Percentiles rank a stretch among this genome's conserved stretches.
Evolutionary conservation across 2,329 filamentous ascomycete species (phyloP).

Genomic region (Juglanconis sp.): DNA sequence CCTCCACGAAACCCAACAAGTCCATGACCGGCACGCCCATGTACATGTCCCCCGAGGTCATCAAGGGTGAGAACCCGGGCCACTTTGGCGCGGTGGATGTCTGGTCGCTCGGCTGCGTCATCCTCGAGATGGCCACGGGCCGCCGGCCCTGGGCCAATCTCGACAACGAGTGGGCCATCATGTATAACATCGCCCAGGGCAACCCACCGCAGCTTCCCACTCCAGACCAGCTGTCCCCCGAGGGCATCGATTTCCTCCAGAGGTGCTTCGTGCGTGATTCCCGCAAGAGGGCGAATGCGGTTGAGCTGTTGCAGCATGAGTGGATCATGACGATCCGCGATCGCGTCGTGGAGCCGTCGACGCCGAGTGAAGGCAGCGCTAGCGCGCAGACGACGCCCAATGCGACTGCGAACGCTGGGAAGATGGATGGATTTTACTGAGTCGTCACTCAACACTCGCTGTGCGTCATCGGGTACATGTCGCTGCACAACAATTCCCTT

Average conservation of each 20-base stretch:
- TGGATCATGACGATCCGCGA: conserved; percentile 73
- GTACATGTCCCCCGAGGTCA: conserved; percentile 99
- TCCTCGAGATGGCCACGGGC: conserved; percentile 96
- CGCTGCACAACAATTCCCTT: not conserved
- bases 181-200: conserved; percentile 99
- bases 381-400: conserved; percentile 39
- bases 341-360: conserved; percentile 62
- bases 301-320: conserved; percentile 89
- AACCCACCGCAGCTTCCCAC: conserved; percentile 85
- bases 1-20: conserved; percentile 66
- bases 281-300: conserved; percentile 71
- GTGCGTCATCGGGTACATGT: not conserved
- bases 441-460: not conserved
- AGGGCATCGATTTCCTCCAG: conserved; percentile 83
- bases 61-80: conserved; percentile 80
- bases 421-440: conserved; percentile 34
- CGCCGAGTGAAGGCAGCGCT: conserved; percentile 55
- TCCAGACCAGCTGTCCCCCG: conserved; percentile 75
- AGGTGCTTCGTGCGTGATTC: conserved; percentile 87
- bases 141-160: conserved; percentile 90
- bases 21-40: conserved; percentile 98
- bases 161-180: conserved; percentile 99
- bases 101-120: conserved; percentile 95
- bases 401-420: conserved; percentile 24
- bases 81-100: conserved; percentile 87